phyloP scores from a whole-genome alignment of 352 stramenopile species.

The Pilasporangium apinafurcum region DNA sequence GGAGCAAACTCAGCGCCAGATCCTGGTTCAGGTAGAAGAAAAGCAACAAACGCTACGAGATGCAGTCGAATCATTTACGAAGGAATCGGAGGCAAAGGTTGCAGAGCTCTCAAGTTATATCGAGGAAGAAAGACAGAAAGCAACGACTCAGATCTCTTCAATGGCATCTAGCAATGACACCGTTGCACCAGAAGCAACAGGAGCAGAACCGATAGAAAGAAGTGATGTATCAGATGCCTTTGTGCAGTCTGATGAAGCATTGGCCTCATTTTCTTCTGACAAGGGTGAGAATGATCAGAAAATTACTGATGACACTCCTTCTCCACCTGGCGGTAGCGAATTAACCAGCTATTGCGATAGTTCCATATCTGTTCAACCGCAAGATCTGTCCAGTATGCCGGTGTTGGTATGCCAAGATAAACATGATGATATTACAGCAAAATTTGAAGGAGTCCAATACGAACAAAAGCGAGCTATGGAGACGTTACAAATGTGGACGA shows the following conservation, averaged over 20 bases:
- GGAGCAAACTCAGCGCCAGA: slow-evolving; percentile 12
- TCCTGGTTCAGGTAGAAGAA: slow-evolving; percentile 8
- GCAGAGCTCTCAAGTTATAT: slow-evolving; percentile 5
- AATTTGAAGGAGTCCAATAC: slow-evolving; percentile 7
- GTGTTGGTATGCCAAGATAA: not conserved
- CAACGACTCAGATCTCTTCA: no score
- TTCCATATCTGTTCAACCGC: no score
- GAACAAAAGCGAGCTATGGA: slow-evolving; percentile 10
- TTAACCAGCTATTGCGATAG: no score
- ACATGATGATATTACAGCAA: slow-evolving; percentile 7
- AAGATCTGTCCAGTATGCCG: not conserved
- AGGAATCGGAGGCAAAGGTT: slow-evolving; percentile 23
- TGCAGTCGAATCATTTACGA: slow-evolving; percentile 19
- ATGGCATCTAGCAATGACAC: no score
- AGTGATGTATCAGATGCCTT: no score
- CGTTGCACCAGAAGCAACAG: not conserved
- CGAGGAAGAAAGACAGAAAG: not conserved
- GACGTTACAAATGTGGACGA: slow-evolving; percentile 30
- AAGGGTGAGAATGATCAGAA: no score
- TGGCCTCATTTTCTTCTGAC: no score
- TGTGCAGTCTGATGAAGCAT: no score
- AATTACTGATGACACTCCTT: no score
- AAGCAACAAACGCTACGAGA: slow-evolving; percentile 20
- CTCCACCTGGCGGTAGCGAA: no score
- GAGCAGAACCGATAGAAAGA: no score